Base-by-base conservation (phyloP, 2,329 filamentous ascomycete genomes). In the Xylaria sp. region DNA sequence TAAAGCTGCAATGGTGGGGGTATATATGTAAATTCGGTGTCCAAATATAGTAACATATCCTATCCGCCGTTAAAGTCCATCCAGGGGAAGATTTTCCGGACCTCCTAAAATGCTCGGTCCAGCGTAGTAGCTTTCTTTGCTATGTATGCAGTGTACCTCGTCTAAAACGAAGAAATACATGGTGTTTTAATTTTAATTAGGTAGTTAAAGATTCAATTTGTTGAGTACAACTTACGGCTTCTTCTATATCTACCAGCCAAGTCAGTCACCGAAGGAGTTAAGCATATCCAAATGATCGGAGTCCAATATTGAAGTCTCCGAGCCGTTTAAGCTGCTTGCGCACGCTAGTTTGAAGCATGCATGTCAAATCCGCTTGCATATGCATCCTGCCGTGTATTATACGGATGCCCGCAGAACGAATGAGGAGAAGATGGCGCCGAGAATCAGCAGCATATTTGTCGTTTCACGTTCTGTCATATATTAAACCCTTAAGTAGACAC, bases 361-460 rank as follows among this genome's bases (percentile, higher is more conserved):
- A 65, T 65, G 33, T 60, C 66, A 57, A 57, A 64, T 64, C 56
- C 49, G 5, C 66, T 44, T 23, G 44, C 51, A 65, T 62, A 66
- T 66, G 58, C 58, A 62, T 61, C 51, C 38, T 17, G 20, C 61
- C 42, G 49, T 65, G 51, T 65, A 58, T 36, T 68, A 62, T 54
- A 62, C 51, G 58, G 44, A 31, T 42, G 23, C 20, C 36, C 9
- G 31, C 31, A 48, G 51, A 54, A 48, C 38, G 58, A 59, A n/a
- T 38, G 26, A 57, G 57, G 61, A 54, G 61, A 58, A 65, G 61
- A 59, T 44, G 38, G 36, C 31, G 62, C 58, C 58, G 62, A 46
- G 51, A 36, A 42, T 15, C 5, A n/a, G 33, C 44, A 40, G 36
- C 17, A 7, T 54, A 42, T 15, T 46, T 46, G 13, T 48, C 9